phyloP scores from a whole-genome alignment of 140 eudicot genomes.

The Ambrosia hybrid region DNA sequence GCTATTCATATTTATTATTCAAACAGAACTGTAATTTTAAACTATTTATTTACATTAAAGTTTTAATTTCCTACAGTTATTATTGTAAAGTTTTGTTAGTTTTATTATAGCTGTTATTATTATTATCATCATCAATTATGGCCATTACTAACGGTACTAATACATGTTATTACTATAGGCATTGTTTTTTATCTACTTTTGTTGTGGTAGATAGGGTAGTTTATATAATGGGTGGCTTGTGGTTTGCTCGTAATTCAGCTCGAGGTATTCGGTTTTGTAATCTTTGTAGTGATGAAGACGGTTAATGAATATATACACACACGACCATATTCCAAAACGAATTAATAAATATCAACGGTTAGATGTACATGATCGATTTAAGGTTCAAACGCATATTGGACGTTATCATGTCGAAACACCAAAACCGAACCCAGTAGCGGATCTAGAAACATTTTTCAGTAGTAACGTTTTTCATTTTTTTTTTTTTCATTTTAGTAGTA shows the following conservation, averaged over 20 bases:
- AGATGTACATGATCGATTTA: neutral
- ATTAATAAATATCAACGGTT: neutral
- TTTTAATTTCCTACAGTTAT: neutral
- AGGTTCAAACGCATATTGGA: neutral
- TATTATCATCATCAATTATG: neutral
- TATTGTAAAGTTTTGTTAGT: neutral
- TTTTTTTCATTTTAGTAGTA: too few relatives aligned
- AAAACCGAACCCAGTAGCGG: too few relatives aligned
- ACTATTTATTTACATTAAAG: neutral
- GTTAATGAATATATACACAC: too few relatives aligned
- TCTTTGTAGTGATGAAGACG: too few relatives aligned
- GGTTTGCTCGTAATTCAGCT: neutral
- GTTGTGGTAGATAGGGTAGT: neutral
- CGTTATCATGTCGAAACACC: too few relatives aligned
- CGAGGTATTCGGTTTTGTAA: neutral
- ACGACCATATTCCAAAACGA: too few relatives aligned
- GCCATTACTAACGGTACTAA: neutral
- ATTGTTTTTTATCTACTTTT: neutral
- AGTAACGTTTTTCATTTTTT: too few relatives aligned
- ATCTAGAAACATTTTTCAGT: too few relatives aligned
- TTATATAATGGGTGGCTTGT: neutral
- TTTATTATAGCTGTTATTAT: neutral
- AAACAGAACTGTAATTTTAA: neutral
- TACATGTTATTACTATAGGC: neutral
- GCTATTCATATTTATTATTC: slow-evolving; percentile 29